A percentile compares a stretch with the other conserved stretches of the same genome.
Conservation (phyloP, 805 yeast genomes). For the Isabelozyma rhagii region DNA sequence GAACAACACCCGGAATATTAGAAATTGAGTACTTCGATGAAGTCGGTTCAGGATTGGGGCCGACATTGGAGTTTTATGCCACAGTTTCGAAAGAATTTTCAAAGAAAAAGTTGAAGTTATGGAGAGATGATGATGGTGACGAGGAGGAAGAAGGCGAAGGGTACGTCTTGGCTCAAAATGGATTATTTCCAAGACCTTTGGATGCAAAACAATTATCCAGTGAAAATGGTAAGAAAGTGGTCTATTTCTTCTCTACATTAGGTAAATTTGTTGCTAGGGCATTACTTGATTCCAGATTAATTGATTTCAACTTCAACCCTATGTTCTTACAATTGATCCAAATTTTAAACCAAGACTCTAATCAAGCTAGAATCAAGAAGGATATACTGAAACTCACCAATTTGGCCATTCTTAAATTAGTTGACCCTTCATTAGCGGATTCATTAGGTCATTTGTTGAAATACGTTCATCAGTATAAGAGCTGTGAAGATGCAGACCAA, state of each 20-base stretch:
- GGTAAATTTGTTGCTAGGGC: constrained; percentile 89
- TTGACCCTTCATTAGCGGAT: constrained; percentile 58
- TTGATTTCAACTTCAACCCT: constrained; percentile 76
- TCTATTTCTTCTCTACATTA: constrained; percentile 57
- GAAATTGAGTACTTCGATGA: constrained; percentile 89
- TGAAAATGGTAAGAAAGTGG: constrained; percentile 37
- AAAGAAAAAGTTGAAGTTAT: constrained; percentile 52
- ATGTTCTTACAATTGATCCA: constrained; percentile 64
- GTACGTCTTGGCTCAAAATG: constrained; percentile 43
- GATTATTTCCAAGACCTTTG: constrained; percentile 76
- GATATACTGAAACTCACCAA: constrained; percentile 20
- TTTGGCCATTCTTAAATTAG: constrained; percentile 38
- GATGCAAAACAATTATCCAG: constrained; percentile 16
- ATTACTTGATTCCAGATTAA: constrained; percentile 78
- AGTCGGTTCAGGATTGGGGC: constrained; percentile 96
- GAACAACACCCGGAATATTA: constrained; percentile 72
- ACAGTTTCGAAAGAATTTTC: constrained; percentile 74
- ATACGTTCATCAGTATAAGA: constrained; percentile 30
- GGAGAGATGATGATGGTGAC: constrained; percentile 50
- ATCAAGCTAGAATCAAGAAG: constrained; percentile 2
- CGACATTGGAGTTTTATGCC: constrained; percentile 90
- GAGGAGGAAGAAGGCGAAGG: constrained; percentile 13
- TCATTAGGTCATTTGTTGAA: constrained; percentile 53
- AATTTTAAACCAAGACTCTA: constrained; percentile 18
- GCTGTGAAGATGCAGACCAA: constrained; percentile 7